Base-by-base conservation (phyloP, 305 asterid species). In the Fraxinus angustifolia region DNA sequence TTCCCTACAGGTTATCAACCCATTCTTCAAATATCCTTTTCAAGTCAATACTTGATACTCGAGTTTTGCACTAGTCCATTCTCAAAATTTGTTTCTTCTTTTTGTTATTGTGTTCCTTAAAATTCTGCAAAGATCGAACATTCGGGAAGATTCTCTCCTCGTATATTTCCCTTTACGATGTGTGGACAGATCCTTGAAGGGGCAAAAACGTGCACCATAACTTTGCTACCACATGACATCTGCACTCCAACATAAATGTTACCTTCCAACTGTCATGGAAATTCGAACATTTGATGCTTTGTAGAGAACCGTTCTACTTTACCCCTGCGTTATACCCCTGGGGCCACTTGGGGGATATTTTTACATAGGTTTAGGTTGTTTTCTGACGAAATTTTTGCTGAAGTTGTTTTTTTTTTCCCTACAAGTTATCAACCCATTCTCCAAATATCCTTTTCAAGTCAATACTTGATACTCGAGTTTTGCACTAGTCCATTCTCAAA, bases 21-120 rank as follows among this genome's bases (percentile, higher is more conserved):
- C 88, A 45, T 83, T 87, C 75, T 83, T 88, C 76, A 87, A 87
- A 84, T 86, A 86, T 86, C 88, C 86, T 86, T 83, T 79, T 28
- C 3, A 62, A 14, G 19, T 33, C 8, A 1, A 56, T 56, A 53
- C 65, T 53, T 16, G 23, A n/a, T 53, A n/a, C 8, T 53, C 34
- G 2, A 62, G 72, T 62, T 62, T 23, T 65, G n/a, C n/a, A 10
- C 34, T 3, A 65, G 72, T 17, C 72, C 6, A 26, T 23, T 65
- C 19, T 23, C 33, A 4, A 72, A 35, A 26, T 72, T 19, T 60
- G 14, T 4, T 31, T 50, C 36, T 80, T 62, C 68, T 7, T 12
- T 48, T 48, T n/a, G 23, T 72, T 26, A 12, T 45, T 70, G 38
- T 50, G 31, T 75, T 87, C 88, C 90, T 83, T 87, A 82, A 83